These are phyloP conservation scores for Aureobasidium sp. DNA, from an alignment of 2,329 filamentous ascomycete species.

Conservation along the genomic window DNA sequence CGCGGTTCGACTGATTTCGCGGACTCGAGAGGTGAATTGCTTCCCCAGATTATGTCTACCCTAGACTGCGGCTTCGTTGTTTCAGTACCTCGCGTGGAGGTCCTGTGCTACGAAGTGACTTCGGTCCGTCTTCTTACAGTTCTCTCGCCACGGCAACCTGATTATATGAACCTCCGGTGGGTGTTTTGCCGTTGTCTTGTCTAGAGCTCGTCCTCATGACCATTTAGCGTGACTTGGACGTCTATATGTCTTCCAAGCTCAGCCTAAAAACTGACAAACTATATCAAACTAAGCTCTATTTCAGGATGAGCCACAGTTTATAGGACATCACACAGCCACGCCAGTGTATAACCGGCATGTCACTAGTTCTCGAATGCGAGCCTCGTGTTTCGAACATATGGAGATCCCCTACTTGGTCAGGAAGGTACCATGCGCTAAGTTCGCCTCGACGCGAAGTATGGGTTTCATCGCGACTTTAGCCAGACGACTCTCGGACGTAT, in stretches of 20 bases:
- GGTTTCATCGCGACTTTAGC: slow-evolving; percentile 7
- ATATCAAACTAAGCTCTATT: not conserved
- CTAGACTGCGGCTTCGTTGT: not conserved
- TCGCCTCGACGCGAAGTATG: not conserved
- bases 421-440: not conserved
- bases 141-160: not conserved
- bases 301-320: not conserved
- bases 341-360: not conserved
- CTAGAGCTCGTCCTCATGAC: not conserved
- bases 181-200: not conserved
- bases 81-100: not conserved
- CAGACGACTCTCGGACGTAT: not conserved
- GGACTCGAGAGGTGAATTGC: not conserved
- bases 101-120: not conserved
- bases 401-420: not conserved
- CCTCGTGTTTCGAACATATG: slow-evolving; percentile 2
- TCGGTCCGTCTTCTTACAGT: not conserved
- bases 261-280: not conserved
- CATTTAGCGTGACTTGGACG: not conserved
- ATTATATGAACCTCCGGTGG: not conserved
- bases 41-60: not conserved
- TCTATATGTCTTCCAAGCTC: not conserved
- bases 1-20: not conserved
- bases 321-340: not conserved
- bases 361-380: slow-evolving; percentile 2